Base-by-base conservation (phyloP, 495 filamentous ascomycete genomes). In the Eremomyces bilateralis region DNA sequence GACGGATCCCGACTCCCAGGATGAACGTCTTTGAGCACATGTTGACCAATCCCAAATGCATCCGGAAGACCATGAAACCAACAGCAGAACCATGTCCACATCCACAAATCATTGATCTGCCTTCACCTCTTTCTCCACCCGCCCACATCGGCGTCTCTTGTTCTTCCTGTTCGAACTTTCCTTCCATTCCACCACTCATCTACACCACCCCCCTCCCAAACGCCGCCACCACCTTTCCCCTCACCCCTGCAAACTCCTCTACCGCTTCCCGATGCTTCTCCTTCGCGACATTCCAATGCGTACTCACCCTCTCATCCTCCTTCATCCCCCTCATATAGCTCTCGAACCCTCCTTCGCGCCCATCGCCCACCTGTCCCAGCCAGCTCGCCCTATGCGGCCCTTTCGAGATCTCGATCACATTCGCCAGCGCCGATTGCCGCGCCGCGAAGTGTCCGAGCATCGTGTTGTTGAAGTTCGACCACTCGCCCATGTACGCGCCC, bases 381-480 rank as follows among this genome's bases (percentile, higher is more conserved):
- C 69, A 88, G 33, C 16, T 3, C 38, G 28, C 22, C 57, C 58
- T 19, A 67, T 61, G 10, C 65, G 53, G 16, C 62, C 51, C 6
- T 79, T 8, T 27, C 24, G 24, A 6, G 13, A 8, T 13, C 8
- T 8, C 24, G 13, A 27, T 27, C 24, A 13, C 13, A 27, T 6
- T 27, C 8, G 6, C 13, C 24, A 13, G 6, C 24, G 6, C 24
- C 6, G 8, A 27, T 6, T 27, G 66, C 11, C 80, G 65, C 0
- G 65, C 59, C 8, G 59, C 53, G 44, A 92, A 77, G 42, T 90
- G 76, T 1, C 58, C 49, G 2, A 76, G 49, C 47, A 90, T 74
- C 34, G 62, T 58, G 11, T 53, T 54, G 43, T 76, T 72, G 52
- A 73, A 88, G 0, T 35, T 44, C 34, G 67, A 63, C 71, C 73